Conservation (phyloP, 2,329 filamentous ascomycete species). For the Plectosphaerella plurivora region DNA sequence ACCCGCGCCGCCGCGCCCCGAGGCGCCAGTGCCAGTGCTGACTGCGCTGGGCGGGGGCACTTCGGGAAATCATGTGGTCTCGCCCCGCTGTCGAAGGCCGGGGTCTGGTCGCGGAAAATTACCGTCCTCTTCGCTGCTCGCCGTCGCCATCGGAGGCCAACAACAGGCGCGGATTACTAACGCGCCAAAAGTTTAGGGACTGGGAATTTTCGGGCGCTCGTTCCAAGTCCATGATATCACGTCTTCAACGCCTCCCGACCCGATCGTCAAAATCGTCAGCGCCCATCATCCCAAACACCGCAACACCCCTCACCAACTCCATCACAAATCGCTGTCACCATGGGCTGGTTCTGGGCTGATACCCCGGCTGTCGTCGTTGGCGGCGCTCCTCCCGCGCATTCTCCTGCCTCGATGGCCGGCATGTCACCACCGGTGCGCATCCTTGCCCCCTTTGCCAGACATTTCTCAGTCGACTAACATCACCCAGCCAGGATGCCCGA, state of each 20-base stretch:
- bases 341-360: slow-evolving; percentile 65
- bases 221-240: slow-evolving; percentile 1
- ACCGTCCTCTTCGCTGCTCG: background rate
- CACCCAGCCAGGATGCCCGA: slow-evolving; percentile 48
- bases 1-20: no score
- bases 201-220: slow-evolving; percentile 1
- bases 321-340: slow-evolving; percentile 17
- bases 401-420: slow-evolving; percentile 13
- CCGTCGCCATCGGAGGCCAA: no score
- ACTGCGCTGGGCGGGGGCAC: slow-evolving; percentile 12
- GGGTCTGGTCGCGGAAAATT: background rate
- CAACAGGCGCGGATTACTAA: background rate
- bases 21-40: no score
- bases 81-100: background rate
- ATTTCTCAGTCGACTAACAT: slow-evolving; percentile 14
- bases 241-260: no score
- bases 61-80: slow-evolving; percentile 20
- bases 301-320: no score
- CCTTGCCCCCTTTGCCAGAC: background rate
- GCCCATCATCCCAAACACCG: no score
- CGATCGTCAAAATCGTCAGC: no score
- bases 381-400: slow-evolving; percentile 13
- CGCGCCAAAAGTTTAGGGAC: background rate
- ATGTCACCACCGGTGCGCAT: slow-evolving; percentile 34
- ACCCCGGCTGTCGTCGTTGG: slow-evolving; percentile 23